These are phyloP conservation scores for Schizophyllum commune DNA, from an alignment of 1,284 basidiomycete species.

Conservation along the genomic window DNA sequence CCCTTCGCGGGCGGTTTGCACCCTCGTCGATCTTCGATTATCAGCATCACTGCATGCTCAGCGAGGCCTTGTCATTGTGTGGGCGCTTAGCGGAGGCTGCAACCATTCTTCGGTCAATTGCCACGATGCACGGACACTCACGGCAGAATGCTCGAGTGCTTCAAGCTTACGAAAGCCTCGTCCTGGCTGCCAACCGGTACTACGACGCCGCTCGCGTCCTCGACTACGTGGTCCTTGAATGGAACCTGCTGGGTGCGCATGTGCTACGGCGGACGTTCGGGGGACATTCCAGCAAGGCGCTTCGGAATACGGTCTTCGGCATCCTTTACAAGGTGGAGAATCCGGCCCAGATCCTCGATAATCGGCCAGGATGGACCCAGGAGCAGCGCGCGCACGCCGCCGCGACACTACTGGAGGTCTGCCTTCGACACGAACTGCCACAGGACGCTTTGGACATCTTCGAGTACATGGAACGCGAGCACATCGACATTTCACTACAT, in stretches of 20 bases:
- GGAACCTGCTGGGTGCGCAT: conserved; percentile 19
- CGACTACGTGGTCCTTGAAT: conserved; percentile 36
- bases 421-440: conserved; percentile 23
- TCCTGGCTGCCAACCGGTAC: conserved; percentile 30
- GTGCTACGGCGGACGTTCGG: conserved; percentile 2
- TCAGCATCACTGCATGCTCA: background rate
- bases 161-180: conserved; percentile 31
- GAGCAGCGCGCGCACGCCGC: conserved; percentile 25
- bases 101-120: background rate
- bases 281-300: conserved; percentile 14
- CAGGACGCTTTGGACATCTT: conserved; percentile 38
- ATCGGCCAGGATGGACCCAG: conserved; percentile 16
- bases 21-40: background rate
- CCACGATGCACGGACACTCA: conserved; percentile 13
- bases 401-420: conserved; percentile 33
- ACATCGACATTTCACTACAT: conserved; percentile 21
- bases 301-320: conserved; percentile 25
- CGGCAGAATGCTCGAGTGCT: conserved; percentile 15
- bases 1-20: background rate
- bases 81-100: background rate
- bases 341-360: conserved; percentile 26
- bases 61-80: background rate
- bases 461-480: conserved; percentile 30
- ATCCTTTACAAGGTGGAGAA: conserved; percentile 28
- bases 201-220: conserved; percentile 31